Conservation (phyloP, 2,329 filamentous ascomycete species). For the Juglanconis oblonga region DNA sequence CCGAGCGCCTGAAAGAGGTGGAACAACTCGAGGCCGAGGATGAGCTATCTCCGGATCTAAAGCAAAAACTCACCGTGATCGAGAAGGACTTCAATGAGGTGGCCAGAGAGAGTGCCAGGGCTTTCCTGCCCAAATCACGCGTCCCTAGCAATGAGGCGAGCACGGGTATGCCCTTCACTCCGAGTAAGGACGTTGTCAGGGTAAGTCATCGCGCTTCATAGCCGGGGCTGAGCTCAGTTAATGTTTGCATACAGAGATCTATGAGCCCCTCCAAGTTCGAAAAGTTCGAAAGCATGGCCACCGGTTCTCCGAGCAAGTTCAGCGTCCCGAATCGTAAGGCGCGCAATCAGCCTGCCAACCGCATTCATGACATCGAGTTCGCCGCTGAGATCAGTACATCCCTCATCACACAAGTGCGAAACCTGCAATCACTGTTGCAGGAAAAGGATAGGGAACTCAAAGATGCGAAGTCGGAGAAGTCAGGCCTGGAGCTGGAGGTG, state of each 20-base stretch:
- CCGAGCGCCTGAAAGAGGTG: slow-evolving; percentile 79
- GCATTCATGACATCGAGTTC: slow-evolving; percentile 94
- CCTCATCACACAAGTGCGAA: slow-evolving; percentile 87
- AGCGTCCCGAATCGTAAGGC: slow-evolving; percentile 83
- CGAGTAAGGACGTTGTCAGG: slow-evolving; percentile 49
- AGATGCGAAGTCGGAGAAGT: slow-evolving; percentile 69
- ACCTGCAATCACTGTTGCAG: slow-evolving; percentile 77
- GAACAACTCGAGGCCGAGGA: slow-evolving; percentile 72
- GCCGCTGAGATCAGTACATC: slow-evolving; percentile 98
- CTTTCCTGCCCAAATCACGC: slow-evolving; percentile 81
- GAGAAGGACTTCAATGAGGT: slow-evolving; percentile 96
- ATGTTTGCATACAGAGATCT: slow-evolving; percentile 52
- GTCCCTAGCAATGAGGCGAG: slow-evolving; percentile 66
- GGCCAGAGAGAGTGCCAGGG: slow-evolving; percentile 82
- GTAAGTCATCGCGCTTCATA: slow-evolving; percentile 37
- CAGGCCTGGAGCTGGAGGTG: slow-evolving; percentile 76
- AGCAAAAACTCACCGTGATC: slow-evolving; percentile 77
- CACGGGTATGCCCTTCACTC: slow-evolving; percentile 50
- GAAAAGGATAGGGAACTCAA: slow-evolving; percentile 88
- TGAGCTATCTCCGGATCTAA: slow-evolving; percentile 79
- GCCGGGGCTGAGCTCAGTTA: not conserved
- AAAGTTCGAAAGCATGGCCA: slow-evolving; percentile 74
- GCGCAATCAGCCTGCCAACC: slow-evolving; percentile 82
- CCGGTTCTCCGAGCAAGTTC: slow-evolving; percentile 84
- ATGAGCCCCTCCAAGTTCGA: slow-evolving; percentile 62